Evolutionary conservation across 1,139 yeast species (phyloP).

Genomic region (Blastobotrys ciferrii): DNA sequence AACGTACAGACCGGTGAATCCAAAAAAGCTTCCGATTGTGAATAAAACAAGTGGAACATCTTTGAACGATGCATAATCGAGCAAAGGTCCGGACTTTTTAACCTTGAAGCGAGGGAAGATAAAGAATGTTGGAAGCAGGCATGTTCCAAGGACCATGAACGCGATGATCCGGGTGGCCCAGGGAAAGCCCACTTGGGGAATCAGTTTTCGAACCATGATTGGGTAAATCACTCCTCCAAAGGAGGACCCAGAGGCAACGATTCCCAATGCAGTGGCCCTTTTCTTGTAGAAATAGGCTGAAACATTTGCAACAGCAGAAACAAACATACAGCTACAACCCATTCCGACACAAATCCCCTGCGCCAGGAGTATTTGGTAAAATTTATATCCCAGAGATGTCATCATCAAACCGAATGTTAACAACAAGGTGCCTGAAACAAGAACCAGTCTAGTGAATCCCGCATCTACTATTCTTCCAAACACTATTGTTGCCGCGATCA

Average conservation of each 20-base stretch:
- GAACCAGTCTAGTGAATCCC: conserved; percentile 30
- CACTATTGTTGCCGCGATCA: conserved; percentile 54
- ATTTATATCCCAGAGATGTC: conserved; percentile 48
- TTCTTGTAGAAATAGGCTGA: conserved; percentile 53
- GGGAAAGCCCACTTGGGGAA: conserved; percentile 34
- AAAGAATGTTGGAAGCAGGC: conserved; percentile 24
- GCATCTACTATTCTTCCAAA: conserved; percentile 60
- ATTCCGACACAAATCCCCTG: conserved; percentile 56
- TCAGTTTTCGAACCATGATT: conserved; percentile 29
- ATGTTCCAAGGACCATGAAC: conserved; percentile 29
- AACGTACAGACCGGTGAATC: conserved; percentile 39
- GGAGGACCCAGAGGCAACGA: conserved; percentile 61
- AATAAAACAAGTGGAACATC: conserved; percentile 21
- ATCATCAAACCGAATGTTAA: conserved; percentile 49
- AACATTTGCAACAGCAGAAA: conserved; percentile 39
- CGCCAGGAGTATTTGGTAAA: conserved; percentile 34
- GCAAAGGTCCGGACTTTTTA: conserved; percentile 14
- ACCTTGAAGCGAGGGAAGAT: conserved; percentile 33
- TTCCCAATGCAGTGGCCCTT: conserved; percentile 55
- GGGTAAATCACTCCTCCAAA: conserved; percentile 40
- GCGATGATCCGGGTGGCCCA: conserved; percentile 37
- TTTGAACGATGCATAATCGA: conserved; percentile 21
- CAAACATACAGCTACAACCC: conserved; percentile 41
- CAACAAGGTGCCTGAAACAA: conserved; percentile 48
- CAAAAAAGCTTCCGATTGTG: conserved; percentile 27